These are phyloP conservation scores for Monascus ruber DNA, from an alignment of 2,329 filamentous ascomycete genomes.

Conservation along the genomic window DNA sequence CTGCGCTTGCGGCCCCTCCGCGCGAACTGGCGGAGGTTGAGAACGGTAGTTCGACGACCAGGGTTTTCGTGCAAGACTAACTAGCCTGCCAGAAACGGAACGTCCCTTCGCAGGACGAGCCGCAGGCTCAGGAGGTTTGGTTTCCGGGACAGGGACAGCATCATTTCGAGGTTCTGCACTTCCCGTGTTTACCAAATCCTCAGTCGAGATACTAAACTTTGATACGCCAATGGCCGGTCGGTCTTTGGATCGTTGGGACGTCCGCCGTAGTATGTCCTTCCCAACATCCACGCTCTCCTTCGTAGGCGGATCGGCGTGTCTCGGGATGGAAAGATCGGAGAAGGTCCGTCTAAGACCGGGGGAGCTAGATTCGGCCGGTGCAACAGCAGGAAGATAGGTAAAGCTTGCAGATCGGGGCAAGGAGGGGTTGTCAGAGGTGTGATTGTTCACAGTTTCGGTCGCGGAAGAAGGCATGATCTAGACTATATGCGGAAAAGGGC, in stretches of 20 bases:
- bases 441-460: slow-evolving; percentile 11
- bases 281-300: slow-evolving; percentile 28
- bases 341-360: slow-evolving; percentile 38
- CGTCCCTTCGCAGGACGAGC: slow-evolving; percentile 31
- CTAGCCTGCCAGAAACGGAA: slow-evolving; percentile 40
- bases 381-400: slow-evolving; percentile 40
- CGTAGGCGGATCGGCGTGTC: slow-evolving; percentile 24
- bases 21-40: slow-evolving; percentile 31
- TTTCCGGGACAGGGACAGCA: slow-evolving; percentile 14
- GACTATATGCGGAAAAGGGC: slow-evolving; percentile 10
- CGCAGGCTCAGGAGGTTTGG: slow-evolving; percentile 18
- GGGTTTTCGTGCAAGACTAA: slow-evolving; percentile 40
- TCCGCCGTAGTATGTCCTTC: slow-evolving; percentile 31
- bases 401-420: slow-evolving; percentile 48
- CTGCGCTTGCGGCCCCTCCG: slow-evolving; percentile 13
- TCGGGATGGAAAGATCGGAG: slow-evolving; percentile 36
- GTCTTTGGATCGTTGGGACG: slow-evolving; percentile 27
- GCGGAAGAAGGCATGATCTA: slow-evolving; percentile 24
- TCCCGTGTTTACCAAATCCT: slow-evolving; percentile 21
- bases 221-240: slow-evolving; percentile 20
- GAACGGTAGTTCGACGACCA: slow-evolving; percentile 36
- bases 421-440: slow-evolving; percentile 12
- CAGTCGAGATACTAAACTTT: slow-evolving; percentile 26
- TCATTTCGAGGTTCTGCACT: slow-evolving; percentile 9
- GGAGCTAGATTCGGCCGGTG: slow-evolving; percentile 18